Evolutionary conservation across 768 basidiomycete genomes (phyloP).

Genomic region (Hericium erinaceus): DNA sequence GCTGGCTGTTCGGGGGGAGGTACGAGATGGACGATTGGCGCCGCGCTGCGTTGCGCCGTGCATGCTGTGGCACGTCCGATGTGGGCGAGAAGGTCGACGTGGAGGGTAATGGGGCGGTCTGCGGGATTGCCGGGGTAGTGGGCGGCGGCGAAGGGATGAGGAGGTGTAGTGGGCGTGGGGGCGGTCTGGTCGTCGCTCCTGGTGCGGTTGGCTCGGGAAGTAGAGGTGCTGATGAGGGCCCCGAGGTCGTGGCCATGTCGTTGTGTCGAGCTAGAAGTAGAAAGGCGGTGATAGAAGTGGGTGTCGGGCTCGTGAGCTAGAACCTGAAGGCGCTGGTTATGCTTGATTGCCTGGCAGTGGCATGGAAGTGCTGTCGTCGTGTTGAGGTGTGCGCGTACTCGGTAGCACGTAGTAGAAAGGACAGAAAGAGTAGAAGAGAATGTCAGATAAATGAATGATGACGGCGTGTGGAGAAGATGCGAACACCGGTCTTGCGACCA

Average conservation of each 20-base stretch:
- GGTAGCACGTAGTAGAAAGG: no score
- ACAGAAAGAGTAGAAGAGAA: no score
- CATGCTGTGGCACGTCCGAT: conserved; percentile 15
- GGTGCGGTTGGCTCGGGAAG: background rate
- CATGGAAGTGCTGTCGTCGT: no score
- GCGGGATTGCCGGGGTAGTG: conserved; percentile 10
- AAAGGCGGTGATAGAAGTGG: background rate
- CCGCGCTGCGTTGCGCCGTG: conserved; percentile 19
- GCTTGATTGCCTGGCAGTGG: no score
- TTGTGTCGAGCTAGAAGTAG: no score
- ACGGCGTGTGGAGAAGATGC: no score
- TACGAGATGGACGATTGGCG: conserved; percentile 52
- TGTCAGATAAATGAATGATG: no score
- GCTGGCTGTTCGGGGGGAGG: conserved; percentile 23
- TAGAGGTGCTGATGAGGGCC: background rate
- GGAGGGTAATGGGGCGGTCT: conserved; percentile 13
- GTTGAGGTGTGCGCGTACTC: no score
- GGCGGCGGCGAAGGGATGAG: conserved; percentile 20
- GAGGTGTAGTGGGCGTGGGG: conserved; percentile 40
- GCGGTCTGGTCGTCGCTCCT: conserved; percentile 12
- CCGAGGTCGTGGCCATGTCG: background rate
- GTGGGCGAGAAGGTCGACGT: conserved; percentile 20
- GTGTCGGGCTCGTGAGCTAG: background rate
- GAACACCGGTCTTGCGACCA: no score
- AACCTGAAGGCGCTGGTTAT: no score